These are phyloP conservation scores for Wallacemonas sp. DNA, from an alignment of 208 protist genomes.

Conservation along the genomic window DNA sequence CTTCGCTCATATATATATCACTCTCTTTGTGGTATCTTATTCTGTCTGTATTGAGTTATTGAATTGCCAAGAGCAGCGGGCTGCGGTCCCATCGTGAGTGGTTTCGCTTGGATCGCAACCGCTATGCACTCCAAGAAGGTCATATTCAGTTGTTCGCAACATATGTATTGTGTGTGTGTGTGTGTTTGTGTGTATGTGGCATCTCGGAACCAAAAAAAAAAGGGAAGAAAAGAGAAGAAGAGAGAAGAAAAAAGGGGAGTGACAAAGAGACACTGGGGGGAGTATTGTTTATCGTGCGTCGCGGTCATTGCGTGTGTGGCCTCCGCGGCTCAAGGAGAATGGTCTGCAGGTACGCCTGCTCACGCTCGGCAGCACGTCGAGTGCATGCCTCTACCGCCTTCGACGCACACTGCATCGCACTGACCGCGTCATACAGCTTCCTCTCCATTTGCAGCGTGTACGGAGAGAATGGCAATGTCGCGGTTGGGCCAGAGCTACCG, in stretches of 20 bases:
- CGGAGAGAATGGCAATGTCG: not conserved
- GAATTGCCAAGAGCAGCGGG: too few species aligned
- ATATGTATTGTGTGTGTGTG: not conserved
- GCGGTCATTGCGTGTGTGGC: too few species aligned
- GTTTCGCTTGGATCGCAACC: too few species aligned
- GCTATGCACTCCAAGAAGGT: too few species aligned
- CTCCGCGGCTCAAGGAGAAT: not conserved
- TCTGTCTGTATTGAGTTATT: too few species aligned
- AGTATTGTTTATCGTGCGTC: not conserved
- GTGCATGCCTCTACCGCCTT: not conserved
- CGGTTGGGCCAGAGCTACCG: too few species aligned
- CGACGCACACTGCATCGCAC: slow-evolving; percentile 8
- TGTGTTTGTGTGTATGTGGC: too few species aligned
- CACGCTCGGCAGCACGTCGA: slow-evolving; percentile 4
- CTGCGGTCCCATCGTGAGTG: not conserved
- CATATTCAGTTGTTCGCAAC: too few species aligned
- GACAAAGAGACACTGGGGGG: slow-evolving; percentile 3
- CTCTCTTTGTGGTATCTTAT: too few species aligned
- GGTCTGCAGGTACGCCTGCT: slow-evolving; percentile 10
- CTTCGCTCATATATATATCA: too few species aligned
- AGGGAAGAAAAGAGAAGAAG: slow-evolving; percentile 9
- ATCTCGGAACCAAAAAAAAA: not conserved
- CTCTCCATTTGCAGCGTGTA: slow-evolving; percentile 12
- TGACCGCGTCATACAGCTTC: slow-evolving; percentile 12
- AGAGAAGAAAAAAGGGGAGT: not conserved